phyloP scores from a whole-genome alignment of 2,329 filamentous ascomycete species.

The Colletotrichum sp. region DNA sequence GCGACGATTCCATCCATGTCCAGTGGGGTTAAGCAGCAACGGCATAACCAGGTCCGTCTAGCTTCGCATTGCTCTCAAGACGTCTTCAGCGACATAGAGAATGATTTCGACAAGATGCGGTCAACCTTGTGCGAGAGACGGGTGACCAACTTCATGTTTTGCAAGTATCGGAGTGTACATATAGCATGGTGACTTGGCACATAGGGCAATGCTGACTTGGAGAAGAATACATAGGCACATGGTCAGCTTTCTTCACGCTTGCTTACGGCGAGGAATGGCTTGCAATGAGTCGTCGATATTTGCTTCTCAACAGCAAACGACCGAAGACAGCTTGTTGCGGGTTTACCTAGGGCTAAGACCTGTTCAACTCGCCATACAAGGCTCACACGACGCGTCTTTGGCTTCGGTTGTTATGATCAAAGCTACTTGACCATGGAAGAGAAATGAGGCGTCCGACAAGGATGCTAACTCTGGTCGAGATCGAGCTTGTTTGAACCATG shows the following conservation, averaged over 20 bases:
- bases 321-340: no score
- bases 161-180: neutral
- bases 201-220: neutral
- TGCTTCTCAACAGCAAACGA: no score
- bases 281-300: no score
- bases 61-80: neutral
- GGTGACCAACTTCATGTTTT: neutral
- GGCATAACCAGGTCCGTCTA: neutral
- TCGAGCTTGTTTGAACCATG: neutral
- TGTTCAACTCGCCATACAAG: neutral
- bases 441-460: neutral
- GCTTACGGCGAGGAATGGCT: no score
- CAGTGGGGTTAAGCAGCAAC: neutral
- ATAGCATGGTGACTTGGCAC: neutral
- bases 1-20: neutral
- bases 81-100: neutral
- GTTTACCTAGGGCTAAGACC: neutral
- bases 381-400: neutral
- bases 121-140: neutral
- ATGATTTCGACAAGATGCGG: neutral
- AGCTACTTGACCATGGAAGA: fast-evolving
- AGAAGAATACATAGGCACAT: no score
- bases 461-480: neutral
- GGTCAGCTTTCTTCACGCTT: no score
- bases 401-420: neutral